Percentiles rank a stretch among this genome's conserved stretches.
Evolutionary conservation across 345 rosid species (phyloP).

Genomic region (Citrus glauca): DNA sequence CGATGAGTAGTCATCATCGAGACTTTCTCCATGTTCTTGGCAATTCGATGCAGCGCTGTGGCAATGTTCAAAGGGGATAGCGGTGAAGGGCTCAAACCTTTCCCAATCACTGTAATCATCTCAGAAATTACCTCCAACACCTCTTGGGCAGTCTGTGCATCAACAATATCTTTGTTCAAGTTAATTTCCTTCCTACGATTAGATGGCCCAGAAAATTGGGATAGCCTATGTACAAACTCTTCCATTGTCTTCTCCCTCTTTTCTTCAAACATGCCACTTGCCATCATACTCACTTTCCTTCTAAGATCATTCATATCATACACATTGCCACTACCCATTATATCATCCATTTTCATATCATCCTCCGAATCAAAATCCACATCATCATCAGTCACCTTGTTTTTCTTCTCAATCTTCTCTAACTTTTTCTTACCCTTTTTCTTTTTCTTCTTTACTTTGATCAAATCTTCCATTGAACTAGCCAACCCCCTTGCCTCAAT

Average conservation of each 20-base stretch:
- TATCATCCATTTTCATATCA: conserved; percentile 27
- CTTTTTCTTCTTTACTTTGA: conserved; percentile 55
- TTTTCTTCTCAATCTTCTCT: conserved; percentile 28
- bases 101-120: conserved; percentile 72
- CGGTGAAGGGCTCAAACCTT: conserved; percentile 86
- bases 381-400: conserved; percentile 32
- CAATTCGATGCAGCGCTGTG: conserved; percentile 82
- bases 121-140: conserved; percentile 67
- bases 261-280: conserved; percentile 69
- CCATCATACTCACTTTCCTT: conserved; percentile 50
- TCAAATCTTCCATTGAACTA: conserved; percentile 44
- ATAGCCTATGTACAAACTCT: conserved; percentile 63
- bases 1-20: conserved; percentile 67
- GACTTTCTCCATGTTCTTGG: conserved; percentile 93
- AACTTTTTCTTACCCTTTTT: conserved; percentile 44
- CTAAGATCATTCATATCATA: conserved; percentile 33
- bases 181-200: conserved; percentile 73
- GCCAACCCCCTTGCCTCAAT: conserved; percentile 75
- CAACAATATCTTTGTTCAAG: conserved; percentile 66
- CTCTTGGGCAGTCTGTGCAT: conserved; percentile 80
- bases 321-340: conserved; percentile 12
- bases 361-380: conserved; percentile 35
- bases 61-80: conserved; percentile 83
- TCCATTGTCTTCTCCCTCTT: conserved; percentile 59
- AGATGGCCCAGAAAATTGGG: conserved; percentile 71